A percentile compares a stretch with the other conserved stretches of the same genome.
phyloP scores from a whole-genome alignment of 441 rosid genomes.

The Erysimum pusillum region DNA sequence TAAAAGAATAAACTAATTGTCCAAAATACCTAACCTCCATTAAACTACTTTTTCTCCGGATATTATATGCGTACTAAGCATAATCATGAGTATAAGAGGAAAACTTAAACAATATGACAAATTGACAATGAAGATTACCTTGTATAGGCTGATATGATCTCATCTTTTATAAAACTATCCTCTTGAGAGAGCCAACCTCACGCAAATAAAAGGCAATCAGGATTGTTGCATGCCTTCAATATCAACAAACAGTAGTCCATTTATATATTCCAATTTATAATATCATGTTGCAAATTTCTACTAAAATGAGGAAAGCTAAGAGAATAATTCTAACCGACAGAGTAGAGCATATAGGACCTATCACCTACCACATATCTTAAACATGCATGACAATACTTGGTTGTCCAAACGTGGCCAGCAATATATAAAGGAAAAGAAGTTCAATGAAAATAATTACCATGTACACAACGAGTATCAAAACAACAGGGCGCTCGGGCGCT shows the following conservation, averaged over 20 bases:
- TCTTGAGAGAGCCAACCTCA: constrained; percentile 90
- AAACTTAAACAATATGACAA: background rate
- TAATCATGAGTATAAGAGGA: background rate
- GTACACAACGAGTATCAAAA: constrained; percentile 7
- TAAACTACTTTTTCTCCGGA: background rate
- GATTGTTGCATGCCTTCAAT: constrained; percentile 80
- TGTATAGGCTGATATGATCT: constrained; percentile 75
- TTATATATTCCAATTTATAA: constrained; percentile 19
- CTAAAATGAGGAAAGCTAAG: constrained; percentile 2
- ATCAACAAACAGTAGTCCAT: constrained; percentile 22
- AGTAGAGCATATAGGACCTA: constrained; percentile 32
- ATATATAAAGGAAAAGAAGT: background rate
- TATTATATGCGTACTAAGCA: background rate
- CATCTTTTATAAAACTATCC: constrained; percentile 92
- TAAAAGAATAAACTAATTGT: constrained; percentile 41
- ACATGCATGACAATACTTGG: constrained; percentile 93
- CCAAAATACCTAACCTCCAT: constrained; percentile 29
- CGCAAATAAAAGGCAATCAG: constrained; percentile 88
- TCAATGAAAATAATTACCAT: constrained; percentile 8
- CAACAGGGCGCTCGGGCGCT: background rate
- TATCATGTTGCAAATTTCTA: background rate
- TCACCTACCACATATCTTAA: constrained; percentile 77
- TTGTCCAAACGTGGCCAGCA: constrained; percentile 89
- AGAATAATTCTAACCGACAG: constrained; percentile 2
- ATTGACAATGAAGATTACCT: constrained; percentile 50